These are phyloP conservation scores for Polychytrium aggregatum DNA, from an alignment of 192 early-diverging fungal genomes.

Conservation along the genomic window DNA sequence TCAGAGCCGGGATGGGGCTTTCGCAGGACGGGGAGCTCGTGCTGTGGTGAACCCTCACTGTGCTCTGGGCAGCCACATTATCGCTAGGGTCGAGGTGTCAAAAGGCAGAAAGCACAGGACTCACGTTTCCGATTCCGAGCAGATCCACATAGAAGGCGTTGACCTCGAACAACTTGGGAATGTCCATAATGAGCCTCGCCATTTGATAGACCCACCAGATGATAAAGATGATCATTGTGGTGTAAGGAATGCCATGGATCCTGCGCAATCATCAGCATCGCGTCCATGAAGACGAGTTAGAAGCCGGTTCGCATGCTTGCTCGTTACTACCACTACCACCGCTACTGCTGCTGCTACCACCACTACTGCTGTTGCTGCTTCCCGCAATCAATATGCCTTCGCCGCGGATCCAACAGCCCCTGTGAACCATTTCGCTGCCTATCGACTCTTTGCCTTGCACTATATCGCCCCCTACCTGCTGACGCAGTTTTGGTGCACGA, in stretches of 20 bases:
- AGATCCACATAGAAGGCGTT: constrained; percentile 73
- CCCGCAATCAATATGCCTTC: no score
- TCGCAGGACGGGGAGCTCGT: no score
- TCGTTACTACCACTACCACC: no score
- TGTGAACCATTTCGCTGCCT: no score
- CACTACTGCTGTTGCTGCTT: not conserved
- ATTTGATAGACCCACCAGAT: constrained; percentile 70
- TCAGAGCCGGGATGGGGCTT: no score
- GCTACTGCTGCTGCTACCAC: no score
- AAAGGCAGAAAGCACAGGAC: not conserved
- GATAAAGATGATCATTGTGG: constrained; percentile 52
- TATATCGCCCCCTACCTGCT: constrained; percentile 29
- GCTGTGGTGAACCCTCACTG: not conserved
- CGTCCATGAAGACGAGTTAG: not conserved
- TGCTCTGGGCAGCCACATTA: constrained; percentile 2
- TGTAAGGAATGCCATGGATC: constrained; percentile 24
- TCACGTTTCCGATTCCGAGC: constrained; percentile 64
- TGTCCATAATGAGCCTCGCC: constrained; percentile 51
- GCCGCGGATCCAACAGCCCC: no score
- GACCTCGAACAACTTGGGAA: constrained; percentile 67
- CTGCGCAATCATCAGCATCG: constrained; percentile 1
- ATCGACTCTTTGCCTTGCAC: not conserved
- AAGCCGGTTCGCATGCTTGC: no score
- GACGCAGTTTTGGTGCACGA: constrained; percentile 70
- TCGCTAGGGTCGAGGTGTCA: not conserved